A percentile compares a stretch with the other conserved stretches of the same genome.
Evolutionary conservation across 352 stramenopile genomes (phyloP).

Genomic region (Phytophthora sp.): DNA sequence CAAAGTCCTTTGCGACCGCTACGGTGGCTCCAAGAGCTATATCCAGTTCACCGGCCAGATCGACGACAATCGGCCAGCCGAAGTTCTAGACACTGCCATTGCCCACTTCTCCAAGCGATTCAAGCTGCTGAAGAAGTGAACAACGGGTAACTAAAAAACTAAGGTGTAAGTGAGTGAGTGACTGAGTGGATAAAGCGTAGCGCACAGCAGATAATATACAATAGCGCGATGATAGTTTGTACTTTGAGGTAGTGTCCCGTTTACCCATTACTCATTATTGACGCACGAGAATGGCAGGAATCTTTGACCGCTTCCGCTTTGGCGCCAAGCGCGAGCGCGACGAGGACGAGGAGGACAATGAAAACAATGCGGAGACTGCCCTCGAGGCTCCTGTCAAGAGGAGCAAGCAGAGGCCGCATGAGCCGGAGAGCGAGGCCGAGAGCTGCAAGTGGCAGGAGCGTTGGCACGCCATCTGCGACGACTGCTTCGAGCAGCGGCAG

Average conservation of each 20-base stretch:
- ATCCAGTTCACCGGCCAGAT: constrained; percentile 61
- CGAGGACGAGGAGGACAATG: constrained; percentile 7
- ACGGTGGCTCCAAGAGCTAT: constrained; percentile 67
- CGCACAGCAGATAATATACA: too few relatives aligned
- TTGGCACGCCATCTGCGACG: constrained; percentile 76
- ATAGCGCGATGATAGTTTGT: too few relatives aligned
- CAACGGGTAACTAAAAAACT: too few relatives aligned
- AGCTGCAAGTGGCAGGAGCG: constrained; percentile 80
- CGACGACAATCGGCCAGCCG: constrained; percentile 61
- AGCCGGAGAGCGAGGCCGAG: constrained; percentile 2
- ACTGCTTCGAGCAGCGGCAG: constrained; percentile 60
- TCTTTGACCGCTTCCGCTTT: constrained; percentile 73
- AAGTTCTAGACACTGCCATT: constrained; percentile 51
- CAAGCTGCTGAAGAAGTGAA: constrained; percentile 24
- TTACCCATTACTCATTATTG: too few relatives aligned
- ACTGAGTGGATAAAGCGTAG: background rate
- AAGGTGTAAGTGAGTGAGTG: too few relatives aligned
- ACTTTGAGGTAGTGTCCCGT: too few relatives aligned
- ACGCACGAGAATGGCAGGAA: constrained; percentile 19
- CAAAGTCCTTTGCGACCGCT: constrained; percentile 52
- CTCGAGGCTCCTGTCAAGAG: constrained; percentile 1
- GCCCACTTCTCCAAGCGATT: constrained; percentile 41
- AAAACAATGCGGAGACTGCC: background rate
- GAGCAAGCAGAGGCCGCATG: constrained; percentile 13
- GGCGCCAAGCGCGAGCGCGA: constrained; percentile 51